Evolutionary conservation across 805 yeast genomes (phyloP).

Genomic region (Starmerella ratchasimensis): DNA sequence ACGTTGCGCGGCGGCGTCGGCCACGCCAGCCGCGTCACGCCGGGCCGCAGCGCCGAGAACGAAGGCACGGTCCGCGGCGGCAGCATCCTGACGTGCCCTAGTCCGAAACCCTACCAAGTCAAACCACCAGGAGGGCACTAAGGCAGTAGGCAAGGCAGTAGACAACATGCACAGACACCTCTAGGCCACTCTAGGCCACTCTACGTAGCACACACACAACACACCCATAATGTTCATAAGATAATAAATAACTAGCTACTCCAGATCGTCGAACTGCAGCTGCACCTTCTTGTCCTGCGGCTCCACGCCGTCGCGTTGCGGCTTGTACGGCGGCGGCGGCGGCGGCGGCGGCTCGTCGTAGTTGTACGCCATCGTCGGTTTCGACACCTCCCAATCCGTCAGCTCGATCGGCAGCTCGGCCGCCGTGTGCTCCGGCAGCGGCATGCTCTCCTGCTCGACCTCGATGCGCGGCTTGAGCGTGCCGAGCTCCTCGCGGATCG

Average conservation of each 20-base stretch:
- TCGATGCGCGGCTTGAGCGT: slow-evolving; percentile 22
- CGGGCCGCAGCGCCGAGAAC: slow-evolving; percentile 8
- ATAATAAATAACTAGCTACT: not conserved
- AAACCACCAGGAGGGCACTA: not conserved
- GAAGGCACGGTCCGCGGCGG: slow-evolving; percentile 16
- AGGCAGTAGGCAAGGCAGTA: no score
- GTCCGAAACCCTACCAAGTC: not conserved
- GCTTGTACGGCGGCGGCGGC: slow-evolving; percentile 1
- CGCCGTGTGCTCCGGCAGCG: slow-evolving; percentile 9
- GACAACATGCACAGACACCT: no score
- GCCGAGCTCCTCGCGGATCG: slow-evolving; percentile 27
- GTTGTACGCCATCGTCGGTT: slow-evolving; percentile 9
- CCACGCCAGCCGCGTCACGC: slow-evolving; percentile 41
- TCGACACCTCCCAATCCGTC: slow-evolving; percentile 6
- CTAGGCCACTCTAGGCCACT: no score
- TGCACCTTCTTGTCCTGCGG: slow-evolving; percentile 1
- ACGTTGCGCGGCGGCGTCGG: slow-evolving; percentile 58
- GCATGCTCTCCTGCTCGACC: slow-evolving; percentile 17
- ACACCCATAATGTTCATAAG: no score
- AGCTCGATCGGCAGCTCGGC: slow-evolving; percentile 10
- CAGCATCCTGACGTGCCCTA: slow-evolving; percentile 9
- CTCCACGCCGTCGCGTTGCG: not conserved
- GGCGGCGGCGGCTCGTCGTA: slow-evolving; percentile 12
- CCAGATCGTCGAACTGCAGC: slow-evolving; percentile 11
- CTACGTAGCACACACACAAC: no score